Evolutionary conservation across 2,329 filamentous ascomycete genomes (phyloP).

Genomic region (Fusarium circinatum): DNA sequence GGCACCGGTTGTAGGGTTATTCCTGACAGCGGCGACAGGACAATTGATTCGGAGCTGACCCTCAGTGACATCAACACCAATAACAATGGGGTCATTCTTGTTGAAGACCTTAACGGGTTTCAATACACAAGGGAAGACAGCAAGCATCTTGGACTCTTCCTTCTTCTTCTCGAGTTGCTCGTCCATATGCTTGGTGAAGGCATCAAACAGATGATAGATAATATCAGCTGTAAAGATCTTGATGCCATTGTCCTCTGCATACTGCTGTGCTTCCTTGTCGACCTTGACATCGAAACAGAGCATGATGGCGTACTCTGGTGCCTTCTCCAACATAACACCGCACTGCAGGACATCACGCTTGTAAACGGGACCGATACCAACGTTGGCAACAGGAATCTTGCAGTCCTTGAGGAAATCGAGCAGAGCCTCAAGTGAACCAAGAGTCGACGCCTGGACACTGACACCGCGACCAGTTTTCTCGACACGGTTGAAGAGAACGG

Average conservation of each 20-base stretch:
- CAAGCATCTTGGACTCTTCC: conserved; percentile 93
- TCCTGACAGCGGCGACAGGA: conserved; percentile 87
- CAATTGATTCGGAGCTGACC: conserved; percentile 88
- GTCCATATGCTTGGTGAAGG: conserved; percentile 95
- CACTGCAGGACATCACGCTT: conserved; percentile 97
- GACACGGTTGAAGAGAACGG: conserved; percentile 89
- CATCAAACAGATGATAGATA: conserved; percentile 98
- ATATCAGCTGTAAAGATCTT: conserved; percentile 99
- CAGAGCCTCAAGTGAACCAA: conserved; percentile 94
- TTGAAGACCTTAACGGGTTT: conserved; percentile 94
- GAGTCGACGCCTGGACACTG: conserved; percentile 94
- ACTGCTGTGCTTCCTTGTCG: conserved; percentile 91
- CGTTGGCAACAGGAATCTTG: conserved; percentile 98
- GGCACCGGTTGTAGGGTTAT: conserved; percentile 77
- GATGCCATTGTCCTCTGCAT: conserved; percentile 93
- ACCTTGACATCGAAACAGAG: conserved; percentile 99
- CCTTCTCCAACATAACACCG: conserved; percentile 96
- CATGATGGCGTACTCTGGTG: conserved; percentile 97
- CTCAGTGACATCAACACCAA: conserved; percentile 95
- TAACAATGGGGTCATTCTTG: conserved; percentile 94
- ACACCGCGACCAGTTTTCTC: conserved; percentile 94
- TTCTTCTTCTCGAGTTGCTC: conserved; percentile 89
- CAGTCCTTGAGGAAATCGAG: conserved; percentile 95
- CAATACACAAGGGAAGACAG: conserved; percentile 96
- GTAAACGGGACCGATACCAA: conserved; percentile 96